phyloP scores from a whole-genome alignment of 805 yeast species.

The Candida corydali region DNA sequence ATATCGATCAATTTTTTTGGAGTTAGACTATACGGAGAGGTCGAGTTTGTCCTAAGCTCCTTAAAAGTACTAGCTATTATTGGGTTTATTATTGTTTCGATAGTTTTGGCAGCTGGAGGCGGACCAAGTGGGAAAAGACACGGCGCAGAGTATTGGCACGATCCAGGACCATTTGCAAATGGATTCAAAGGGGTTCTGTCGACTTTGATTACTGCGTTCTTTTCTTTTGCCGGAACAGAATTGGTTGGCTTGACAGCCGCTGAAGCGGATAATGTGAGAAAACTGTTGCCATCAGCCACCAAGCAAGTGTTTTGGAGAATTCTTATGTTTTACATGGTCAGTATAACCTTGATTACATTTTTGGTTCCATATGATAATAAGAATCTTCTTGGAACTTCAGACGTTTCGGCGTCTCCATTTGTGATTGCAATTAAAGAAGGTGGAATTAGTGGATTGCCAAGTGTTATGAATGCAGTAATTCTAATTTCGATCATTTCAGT shows the following conservation, averaged over 20 bases:
- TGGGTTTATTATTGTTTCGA: constrained; percentile 59
- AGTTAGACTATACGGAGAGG: constrained; percentile 48
- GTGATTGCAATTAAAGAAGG: constrained; percentile 69
- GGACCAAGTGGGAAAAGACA: constrained; percentile 49
- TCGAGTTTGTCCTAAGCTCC: constrained; percentile 57
- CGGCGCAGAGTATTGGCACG: constrained; percentile 56
- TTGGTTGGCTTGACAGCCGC: constrained; percentile 74
- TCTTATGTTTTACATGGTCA: constrained; percentile 60
- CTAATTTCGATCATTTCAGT: constrained; percentile 67
- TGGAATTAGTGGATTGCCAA: constrained; percentile 62
- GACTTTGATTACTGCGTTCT: constrained; percentile 75
- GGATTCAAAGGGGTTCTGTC: constrained; percentile 68
- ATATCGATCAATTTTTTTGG: constrained; percentile 34
- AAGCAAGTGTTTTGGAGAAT: constrained; percentile 86
- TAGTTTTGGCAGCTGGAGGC: constrained; percentile 53
- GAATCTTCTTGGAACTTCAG: constrained; percentile 48
- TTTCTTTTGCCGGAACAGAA: constrained; percentile 74
- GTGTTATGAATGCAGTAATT: constrained; percentile 68
- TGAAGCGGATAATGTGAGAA: constrained; percentile 66
- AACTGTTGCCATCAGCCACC: constrained; percentile 65
- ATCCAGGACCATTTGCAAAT: constrained; percentile 66
- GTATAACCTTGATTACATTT: constrained; percentile 53
- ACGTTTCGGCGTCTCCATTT: constrained; percentile 68
- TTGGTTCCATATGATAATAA: constrained; percentile 64
- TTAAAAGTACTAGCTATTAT: constrained; percentile 55